Conservation (phyloP, 179 eudicot genomes). For the Heliamphora pulchella region DNA sequence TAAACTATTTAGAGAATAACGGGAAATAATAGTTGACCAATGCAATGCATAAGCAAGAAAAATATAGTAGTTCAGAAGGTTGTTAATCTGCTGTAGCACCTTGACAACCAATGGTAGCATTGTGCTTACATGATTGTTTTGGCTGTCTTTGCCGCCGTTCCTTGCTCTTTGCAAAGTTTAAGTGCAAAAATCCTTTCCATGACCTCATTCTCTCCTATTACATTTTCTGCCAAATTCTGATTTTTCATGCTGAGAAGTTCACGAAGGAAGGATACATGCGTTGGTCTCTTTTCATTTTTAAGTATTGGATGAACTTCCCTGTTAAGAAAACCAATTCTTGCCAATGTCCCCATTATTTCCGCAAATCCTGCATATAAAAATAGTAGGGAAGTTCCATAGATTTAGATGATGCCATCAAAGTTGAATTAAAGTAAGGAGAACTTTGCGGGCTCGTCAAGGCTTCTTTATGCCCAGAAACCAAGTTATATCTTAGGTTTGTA, state of each 20-base stretch:
- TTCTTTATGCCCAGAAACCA: background rate
- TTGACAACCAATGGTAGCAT: conserved; percentile 1
- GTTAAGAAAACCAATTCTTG: conserved; percentile 72
- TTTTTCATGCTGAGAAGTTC: conserved; percentile 46
- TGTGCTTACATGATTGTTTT: conserved; percentile 66
- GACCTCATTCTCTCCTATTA: conserved; percentile 42
- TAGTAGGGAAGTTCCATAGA: background rate
- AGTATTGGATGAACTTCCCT: conserved; percentile 44
- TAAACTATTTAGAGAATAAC: background rate
- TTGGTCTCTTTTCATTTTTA: conserved; percentile 39
- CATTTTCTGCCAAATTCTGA: conserved; percentile 21
- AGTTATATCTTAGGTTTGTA: background rate
- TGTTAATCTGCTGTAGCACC: background rate
- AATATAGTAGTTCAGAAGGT: background rate
- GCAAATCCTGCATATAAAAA: conserved; percentile 56
- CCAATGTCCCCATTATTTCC: conserved; percentile 72
- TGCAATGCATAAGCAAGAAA: background rate
- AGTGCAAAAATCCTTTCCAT: conserved; percentile 46
- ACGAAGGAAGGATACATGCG: conserved; percentile 45
- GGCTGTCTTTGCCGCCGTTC: conserved; percentile 57
- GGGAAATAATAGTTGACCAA: background rate
- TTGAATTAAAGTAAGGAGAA: background rate
- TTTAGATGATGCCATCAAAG: conserved; percentile 1
- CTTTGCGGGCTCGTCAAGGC: background rate
- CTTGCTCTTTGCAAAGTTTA: conserved; percentile 55